phyloP scores from a whole-genome alignment of 768 basidiomycete species.

The Auricularia auricula-judae region DNA sequence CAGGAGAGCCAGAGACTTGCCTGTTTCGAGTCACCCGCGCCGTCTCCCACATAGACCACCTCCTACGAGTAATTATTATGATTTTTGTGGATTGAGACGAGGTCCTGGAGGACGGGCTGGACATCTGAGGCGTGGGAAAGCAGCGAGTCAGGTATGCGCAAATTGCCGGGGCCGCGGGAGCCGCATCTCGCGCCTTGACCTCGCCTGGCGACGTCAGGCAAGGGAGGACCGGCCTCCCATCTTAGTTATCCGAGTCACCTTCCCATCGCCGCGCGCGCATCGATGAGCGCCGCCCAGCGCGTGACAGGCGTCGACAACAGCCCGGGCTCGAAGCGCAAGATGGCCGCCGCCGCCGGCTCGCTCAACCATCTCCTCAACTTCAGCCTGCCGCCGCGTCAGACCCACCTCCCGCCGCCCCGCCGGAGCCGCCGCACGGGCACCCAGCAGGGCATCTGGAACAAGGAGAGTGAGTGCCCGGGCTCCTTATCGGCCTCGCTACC shows the following conservation, averaged over 20 bases:
- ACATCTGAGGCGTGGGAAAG: not conserved
- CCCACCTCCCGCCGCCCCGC: slow-evolving; percentile 43
- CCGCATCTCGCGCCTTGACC: not conserved
- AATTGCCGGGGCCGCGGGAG: not conserved
- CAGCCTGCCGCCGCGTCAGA: slow-evolving; percentile 78
- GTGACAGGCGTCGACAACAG: not conserved
- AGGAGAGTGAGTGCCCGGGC: slow-evolving; percentile 63
- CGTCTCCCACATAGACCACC: too few relatives aligned
- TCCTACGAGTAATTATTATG: too few relatives aligned
- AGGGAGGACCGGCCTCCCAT: not conserved
- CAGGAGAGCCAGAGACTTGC: too few relatives aligned
- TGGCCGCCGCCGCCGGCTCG: slow-evolving; percentile 3
- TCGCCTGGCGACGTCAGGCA: not conserved
- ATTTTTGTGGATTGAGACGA: too few relatives aligned
- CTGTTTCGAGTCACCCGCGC: too few relatives aligned
- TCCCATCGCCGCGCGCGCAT: not conserved
- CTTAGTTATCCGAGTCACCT: not conserved
- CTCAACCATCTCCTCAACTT: slow-evolving; percentile 90
- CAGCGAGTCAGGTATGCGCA: not conserved
- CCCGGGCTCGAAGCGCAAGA: slow-evolving; percentile 2
- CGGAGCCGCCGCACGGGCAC: slow-evolving; percentile 62
- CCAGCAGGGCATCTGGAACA: slow-evolving; percentile 67
- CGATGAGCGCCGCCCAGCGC: not conserved
- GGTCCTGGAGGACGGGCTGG: too few relatives aligned
- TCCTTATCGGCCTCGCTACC: slow-evolving; percentile 4